A percentile compares a stretch with the other conserved stretches of the same genome.
Evolutionary conservation across 306 rosid genomes (phyloP).

Genomic region (Sindora glabra): DNA sequence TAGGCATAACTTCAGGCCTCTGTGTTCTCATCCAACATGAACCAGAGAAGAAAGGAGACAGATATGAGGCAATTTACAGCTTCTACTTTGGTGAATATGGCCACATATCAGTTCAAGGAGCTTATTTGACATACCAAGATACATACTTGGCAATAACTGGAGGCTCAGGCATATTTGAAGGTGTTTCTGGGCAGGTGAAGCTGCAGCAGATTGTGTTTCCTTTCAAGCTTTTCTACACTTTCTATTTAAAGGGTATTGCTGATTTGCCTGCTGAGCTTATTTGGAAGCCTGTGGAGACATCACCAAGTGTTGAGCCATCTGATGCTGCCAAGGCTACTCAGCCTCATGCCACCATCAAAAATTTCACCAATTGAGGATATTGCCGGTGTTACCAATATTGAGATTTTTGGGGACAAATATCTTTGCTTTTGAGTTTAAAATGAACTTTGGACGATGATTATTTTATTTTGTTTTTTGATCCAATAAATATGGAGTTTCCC

Average conservation of each 20-base stretch:
- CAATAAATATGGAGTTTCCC: too few species aligned
- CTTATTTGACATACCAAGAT: slow-evolving; percentile 59
- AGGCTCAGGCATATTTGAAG: slow-evolving; percentile 70
- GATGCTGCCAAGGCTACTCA: slow-evolving; percentile 58
- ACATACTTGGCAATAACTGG: slow-evolving; percentile 53
- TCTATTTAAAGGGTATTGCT: slow-evolving; percentile 65
- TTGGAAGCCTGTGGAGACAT: slow-evolving; percentile 42
- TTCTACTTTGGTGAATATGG: slow-evolving; percentile 75
- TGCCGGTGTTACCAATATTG: too few species aligned
- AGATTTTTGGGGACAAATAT: not conserved
- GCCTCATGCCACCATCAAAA: slow-evolving; percentile 35
- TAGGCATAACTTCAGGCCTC: slow-evolving; percentile 71
- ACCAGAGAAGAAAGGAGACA: slow-evolving; percentile 70
- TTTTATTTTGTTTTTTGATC: too few species aligned
- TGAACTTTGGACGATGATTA: too few species aligned
- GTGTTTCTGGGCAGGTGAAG: slow-evolving; percentile 56
- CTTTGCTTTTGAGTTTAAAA: not conserved
- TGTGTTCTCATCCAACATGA: slow-evolving; percentile 48
- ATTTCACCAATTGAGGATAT: slow-evolving; percentile 28
- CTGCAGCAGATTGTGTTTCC: slow-evolving; percentile 64
- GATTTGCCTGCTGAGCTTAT: slow-evolving; percentile 59
- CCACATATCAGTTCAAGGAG: slow-evolving; percentile 56
- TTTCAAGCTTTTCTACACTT: slow-evolving; percentile 67
- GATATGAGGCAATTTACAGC: slow-evolving; percentile 81
- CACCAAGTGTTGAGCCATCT: slow-evolving; percentile 55